Percentiles rank a stretch among this genome's conserved stretches.
Conservation (phyloP, 2,329 filamentous ascomycete species). For the Tolypocladium album region DNA sequence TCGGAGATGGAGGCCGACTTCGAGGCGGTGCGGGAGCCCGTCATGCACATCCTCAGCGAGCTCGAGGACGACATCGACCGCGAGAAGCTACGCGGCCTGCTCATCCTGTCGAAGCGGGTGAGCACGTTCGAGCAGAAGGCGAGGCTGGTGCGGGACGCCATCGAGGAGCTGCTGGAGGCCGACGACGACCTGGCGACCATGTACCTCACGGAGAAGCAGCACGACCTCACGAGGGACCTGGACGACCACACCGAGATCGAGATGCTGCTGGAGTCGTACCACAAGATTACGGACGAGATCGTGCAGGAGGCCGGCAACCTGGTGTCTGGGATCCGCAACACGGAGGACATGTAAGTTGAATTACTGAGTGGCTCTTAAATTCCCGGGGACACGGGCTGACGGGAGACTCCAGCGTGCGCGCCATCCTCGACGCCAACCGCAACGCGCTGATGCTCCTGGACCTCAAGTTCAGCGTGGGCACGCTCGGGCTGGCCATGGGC, state of each 20-base stretch:
- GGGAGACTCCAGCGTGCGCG: conserved; percentile 58
- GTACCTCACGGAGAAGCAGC: conserved; percentile 86
- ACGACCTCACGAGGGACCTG: conserved; percentile 60
- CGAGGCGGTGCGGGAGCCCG: conserved; percentile 83
- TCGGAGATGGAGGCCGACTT: conserved; percentile 89
- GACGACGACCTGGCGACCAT: conserved; percentile 91
- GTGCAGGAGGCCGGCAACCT: conserved; percentile 90
- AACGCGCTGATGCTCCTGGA: conserved; percentile 97
- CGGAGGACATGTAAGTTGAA: conserved; percentile 79
- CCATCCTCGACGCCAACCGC: conserved; percentile 94
- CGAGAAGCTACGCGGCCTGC: conserved; percentile 79
- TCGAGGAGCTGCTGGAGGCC: conserved; percentile 89
- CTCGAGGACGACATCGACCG: conserved; percentile 95
- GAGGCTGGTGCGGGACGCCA: conserved; percentile 83
- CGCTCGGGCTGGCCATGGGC: conserved; percentile 85
- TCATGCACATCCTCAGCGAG: conserved; percentile 78
- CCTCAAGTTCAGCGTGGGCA: conserved; percentile 91
- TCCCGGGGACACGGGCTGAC: conserved; percentile 9
- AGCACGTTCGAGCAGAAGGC: conserved; percentile 98
- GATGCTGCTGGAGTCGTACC: conserved; percentile 92
- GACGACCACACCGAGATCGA: conserved; percentile 95
- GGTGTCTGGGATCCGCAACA: conserved; percentile 91
- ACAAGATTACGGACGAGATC: conserved; percentile 96
- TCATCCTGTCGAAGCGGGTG: conserved; percentile 90
- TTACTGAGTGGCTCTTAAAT: not conserved